Evolutionary conservation across 352 stramenopile species (phyloP).

Genomic region (Hyphochytrium catenoides): DNA sequence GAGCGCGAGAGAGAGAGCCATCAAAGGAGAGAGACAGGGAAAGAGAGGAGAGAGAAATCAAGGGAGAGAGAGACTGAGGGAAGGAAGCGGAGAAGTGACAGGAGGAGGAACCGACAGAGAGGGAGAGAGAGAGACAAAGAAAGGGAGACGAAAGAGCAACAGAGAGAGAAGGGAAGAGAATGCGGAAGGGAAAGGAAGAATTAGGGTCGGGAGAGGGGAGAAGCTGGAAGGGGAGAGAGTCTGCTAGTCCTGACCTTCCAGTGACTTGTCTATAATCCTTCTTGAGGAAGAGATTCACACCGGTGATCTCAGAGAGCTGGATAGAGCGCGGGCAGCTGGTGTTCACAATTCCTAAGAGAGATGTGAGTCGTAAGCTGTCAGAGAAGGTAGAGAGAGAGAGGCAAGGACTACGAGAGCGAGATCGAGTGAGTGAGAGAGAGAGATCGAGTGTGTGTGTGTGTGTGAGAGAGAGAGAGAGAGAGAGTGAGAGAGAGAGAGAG

Average conservation of each 20-base stretch:
- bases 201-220: neutral
- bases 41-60: too few species aligned
- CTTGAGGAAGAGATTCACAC: constrained; percentile 82
- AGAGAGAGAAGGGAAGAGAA: neutral
- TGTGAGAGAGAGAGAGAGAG: too few species aligned
- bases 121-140: constrained; percentile 5
- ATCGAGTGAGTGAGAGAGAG: too few species aligned
- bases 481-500: too few species aligned
- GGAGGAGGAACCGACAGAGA: too few species aligned
- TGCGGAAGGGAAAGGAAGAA: neutral
- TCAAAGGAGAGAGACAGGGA: too few species aligned
- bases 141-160: neutral
- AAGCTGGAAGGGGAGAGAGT: neutral
- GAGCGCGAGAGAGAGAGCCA: too few species aligned
- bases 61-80: too few species aligned
- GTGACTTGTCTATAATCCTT: constrained; percentile 86
- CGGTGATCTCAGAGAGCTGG: constrained; percentile 71
- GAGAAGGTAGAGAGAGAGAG: neutral
- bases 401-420: neutral
- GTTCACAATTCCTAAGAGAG: constrained; percentile 34
- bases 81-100: too few species aligned
- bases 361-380: neutral
- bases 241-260: constrained; percentile 18
- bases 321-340: constrained; percentile 72
- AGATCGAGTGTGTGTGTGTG: too few species aligned